Conservation (phyloP, 2,329 filamentous ascomycete genomes). For the Calonectria montana region DNA sequence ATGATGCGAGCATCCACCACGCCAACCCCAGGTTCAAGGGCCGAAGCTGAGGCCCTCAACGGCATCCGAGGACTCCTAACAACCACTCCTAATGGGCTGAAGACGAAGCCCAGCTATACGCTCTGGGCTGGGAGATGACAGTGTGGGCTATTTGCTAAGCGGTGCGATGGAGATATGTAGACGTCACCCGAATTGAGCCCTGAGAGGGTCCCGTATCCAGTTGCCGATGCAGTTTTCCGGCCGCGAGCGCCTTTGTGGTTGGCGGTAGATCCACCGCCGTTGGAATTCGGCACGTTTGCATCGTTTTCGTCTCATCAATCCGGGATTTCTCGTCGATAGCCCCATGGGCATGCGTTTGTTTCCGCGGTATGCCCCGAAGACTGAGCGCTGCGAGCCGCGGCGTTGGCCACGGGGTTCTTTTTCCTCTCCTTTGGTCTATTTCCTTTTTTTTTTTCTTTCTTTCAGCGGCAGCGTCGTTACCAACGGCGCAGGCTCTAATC, state of each 20-base stretch:
- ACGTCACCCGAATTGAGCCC: background rate
- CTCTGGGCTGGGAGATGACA: background rate
- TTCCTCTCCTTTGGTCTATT: background rate
- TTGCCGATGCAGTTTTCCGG: background rate
- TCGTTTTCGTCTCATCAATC: constrained; percentile 20
- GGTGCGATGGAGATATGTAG: background rate
- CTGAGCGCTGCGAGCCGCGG: background rate
- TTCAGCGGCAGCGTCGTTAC: background rate
- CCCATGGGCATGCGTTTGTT: constrained; percentile 4
- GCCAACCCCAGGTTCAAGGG: constrained; percentile 10
- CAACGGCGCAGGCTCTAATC: background rate
- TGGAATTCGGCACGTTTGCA: background rate
- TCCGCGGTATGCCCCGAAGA: constrained; percentile 26
- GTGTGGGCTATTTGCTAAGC: background rate
- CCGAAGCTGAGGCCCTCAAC: background rate
- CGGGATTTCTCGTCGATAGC: constrained; percentile 25
- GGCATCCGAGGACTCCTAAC: background rate
- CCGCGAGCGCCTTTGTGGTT: background rate
- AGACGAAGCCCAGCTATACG: background rate
- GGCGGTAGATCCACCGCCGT: background rate
- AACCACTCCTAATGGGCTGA: background rate
- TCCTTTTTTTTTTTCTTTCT: background rate
- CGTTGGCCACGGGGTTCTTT: background rate
- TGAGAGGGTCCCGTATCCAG: background rate
- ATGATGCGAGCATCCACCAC: background rate